Percentiles rank a stretch among this genome's conserved stretches.
These are phyloP conservation scores for Thermothielavioides terrestris DNA, from an alignment of 495 filamentous ascomycete species.

Conservation along the genomic window DNA sequence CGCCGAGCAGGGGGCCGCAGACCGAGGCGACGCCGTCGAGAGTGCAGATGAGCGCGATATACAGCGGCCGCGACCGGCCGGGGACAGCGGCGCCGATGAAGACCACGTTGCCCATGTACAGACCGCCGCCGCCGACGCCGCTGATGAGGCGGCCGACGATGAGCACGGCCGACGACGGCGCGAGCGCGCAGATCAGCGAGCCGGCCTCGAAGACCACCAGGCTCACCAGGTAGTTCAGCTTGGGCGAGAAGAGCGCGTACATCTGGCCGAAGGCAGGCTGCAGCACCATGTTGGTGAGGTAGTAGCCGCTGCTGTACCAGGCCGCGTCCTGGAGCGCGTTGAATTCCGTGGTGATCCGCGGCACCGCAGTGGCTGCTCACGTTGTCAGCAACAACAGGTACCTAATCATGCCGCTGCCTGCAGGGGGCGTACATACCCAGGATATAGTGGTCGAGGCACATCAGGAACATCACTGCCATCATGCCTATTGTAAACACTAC, in stretches of 20 bases:
- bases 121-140: conserved; percentile 29
- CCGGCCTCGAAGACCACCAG: conserved; percentile 39
- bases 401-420: too few relatives aligned
- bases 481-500: too few relatives aligned
- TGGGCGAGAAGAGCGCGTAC: conserved; percentile 33
- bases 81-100: not conserved
- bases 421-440: too few relatives aligned
- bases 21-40: not conserved
- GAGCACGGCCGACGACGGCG: conserved; percentile 39
- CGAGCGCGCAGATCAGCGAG: conserved; percentile 43
- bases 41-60: not conserved
- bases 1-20: not conserved
- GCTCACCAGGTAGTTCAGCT: conserved; percentile 30
- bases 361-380: not conserved
- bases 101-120: not conserved
- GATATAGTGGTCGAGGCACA: too few relatives aligned
- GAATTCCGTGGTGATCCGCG: conserved; percentile 34
- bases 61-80: not conserved
- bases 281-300: conserved; percentile 31
- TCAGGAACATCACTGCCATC: too few relatives aligned
- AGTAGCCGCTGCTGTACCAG: conserved; percentile 46
- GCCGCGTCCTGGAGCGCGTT: conserved; percentile 34
- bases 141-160: conserved; percentile 48
- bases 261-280: conserved; percentile 41
- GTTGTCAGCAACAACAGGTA: not conserved